These are phyloP conservation scores for Metarhizium humberi DNA, from an alignment of 2,329 filamentous ascomycete genomes.

Conservation along the genomic window DNA sequence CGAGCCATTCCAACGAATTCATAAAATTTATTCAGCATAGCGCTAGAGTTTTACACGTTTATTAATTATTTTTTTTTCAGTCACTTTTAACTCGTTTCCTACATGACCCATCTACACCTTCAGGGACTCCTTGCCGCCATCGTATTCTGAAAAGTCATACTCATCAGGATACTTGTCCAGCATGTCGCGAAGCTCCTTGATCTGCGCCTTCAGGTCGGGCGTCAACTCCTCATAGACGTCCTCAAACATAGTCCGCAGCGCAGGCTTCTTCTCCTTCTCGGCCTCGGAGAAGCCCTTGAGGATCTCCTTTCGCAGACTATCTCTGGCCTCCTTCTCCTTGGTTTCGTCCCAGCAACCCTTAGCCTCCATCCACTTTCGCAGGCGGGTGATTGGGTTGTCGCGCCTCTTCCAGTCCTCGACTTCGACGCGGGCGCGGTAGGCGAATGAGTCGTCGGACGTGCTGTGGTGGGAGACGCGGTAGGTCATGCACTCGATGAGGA, in stretches of 20 bases:
- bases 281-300: slow-evolving; percentile 77
- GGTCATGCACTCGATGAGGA: slow-evolving; percentile 92
- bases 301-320: slow-evolving; percentile 61
- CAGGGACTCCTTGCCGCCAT: slow-evolving; percentile 62
- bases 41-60: not conserved
- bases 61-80: not conserved
- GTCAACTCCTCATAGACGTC: slow-evolving; percentile 87
- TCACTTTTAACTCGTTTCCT: not conserved
- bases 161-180: slow-evolving; percentile 82
- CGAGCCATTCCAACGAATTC: not conserved
- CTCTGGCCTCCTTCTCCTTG: slow-evolving; percentile 65
- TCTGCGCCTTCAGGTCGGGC: slow-evolving; percentile 67
- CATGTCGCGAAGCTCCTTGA: slow-evolving; percentile 59
- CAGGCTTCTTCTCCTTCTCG: slow-evolving; percentile 71
- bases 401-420: slow-evolving; percentile 92
- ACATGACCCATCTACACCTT: slow-evolving; percentile 17
- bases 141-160: slow-evolving; percentile 73
- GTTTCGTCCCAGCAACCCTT: slow-evolving; percentile 77
- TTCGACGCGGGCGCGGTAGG: slow-evolving; percentile 85
- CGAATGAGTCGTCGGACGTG: slow-evolving; percentile 93
- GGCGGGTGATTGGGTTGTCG: slow-evolving; percentile 77
- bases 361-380: slow-evolving; percentile 86
- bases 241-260: slow-evolving; percentile 65
- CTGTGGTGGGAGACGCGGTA: slow-evolving; percentile 98
- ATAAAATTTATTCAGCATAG: not conserved